Base-by-base conservation (phyloP, 2,329 filamentous ascomycete species). In the Trichoderma breve region DNA sequence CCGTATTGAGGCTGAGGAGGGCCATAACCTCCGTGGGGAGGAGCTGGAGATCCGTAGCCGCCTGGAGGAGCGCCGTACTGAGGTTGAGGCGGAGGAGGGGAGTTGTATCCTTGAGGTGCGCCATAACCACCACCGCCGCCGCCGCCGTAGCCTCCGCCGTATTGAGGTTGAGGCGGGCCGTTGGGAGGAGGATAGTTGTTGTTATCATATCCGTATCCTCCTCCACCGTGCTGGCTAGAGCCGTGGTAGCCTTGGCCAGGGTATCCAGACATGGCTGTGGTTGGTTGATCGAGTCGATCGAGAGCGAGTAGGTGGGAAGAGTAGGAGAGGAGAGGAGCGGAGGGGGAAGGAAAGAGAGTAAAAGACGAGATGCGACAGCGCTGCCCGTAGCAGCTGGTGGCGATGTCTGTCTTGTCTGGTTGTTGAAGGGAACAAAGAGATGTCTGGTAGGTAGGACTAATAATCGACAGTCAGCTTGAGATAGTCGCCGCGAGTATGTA, bases 221-320 rank as follows among this genome's bases (percentile, higher is more conserved):
- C 76, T 51, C 77, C 77, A 63, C 79, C 79, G 74, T 81, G 77
- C 55, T 78, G 74, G 62, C 76, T 74, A 39, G 78, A 74, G 73
- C 82, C 81, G 75, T 83, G 76, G 58, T 82, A 78, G 73, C 83
- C 81, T 75, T 83, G 82, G 68, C 82, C 82, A 36, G 82, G 82
- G 76, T 81, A 83, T 74, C 81, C 80, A 57, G 82, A 83, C 82
- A 83, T 83, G 74, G 43, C 67, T 67, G 58, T 32, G 65, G 71
- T 36, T 36, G 68, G 28, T 65, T 6, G 30, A 34, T 32, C 14
- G 34, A 36, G 3, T 51, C 47, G 68, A 61, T 58, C 65, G 72
- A 63, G 68, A 58, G 55, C 39, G 43, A 58, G 30, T 51, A 55
- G 51, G 58, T 12, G 7, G 21, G 15, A 39, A 34, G 11, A 57